phyloP scores from a whole-genome alignment of 371 early-diverging fungal species.

The Syncephalis plumigaleata region DNA sequence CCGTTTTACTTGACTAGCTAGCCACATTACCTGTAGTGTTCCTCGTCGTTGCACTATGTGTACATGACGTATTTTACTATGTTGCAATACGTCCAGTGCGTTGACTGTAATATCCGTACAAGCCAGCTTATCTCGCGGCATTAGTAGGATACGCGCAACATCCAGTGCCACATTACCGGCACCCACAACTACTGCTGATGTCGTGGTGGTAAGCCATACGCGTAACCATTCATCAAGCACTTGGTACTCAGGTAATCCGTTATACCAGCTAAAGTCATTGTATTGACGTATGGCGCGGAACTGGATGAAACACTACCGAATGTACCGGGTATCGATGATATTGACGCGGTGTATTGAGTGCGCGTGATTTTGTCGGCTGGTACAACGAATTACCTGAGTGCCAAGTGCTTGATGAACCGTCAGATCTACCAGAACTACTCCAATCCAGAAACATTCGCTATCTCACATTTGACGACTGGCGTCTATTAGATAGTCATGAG shows the following conservation, averaged over 20 bases:
- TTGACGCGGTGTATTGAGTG: too few relatives aligned
- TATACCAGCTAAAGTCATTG: constrained; percentile 95
- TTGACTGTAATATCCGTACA: constrained; percentile 76
- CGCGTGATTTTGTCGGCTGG: too few relatives aligned
- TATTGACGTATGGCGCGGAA: too few relatives aligned
- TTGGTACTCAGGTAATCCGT: constrained; percentile 51
- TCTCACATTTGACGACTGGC: too few relatives aligned
- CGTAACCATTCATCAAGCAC: constrained; percentile 20
- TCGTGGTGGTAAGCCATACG: constrained; percentile 38
- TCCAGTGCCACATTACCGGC: constrained; percentile 96
- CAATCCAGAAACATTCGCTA: too few relatives aligned
- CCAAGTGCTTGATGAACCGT: constrained; percentile 12
- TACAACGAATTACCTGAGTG: constrained; percentile 75
- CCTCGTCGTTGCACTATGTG: constrained; percentile 84
- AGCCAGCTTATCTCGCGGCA: constrained; percentile 47
- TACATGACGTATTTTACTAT: constrained; percentile 59
- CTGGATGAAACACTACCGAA: too few relatives aligned
- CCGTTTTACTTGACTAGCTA: neutral
- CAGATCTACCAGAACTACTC: too few relatives aligned
- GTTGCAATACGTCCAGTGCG: constrained; percentile 48
- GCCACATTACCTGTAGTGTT: constrained; percentile 64
- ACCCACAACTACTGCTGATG: constrained; percentile 63
- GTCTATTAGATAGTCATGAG: too few relatives aligned
- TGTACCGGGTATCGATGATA: too few relatives aligned
- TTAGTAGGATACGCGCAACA: constrained; percentile 76